A percentile compares a stretch with the other conserved stretches of the same genome.
Conservation (phyloP, 306 rosid genomes). For the Quercus bicolor region DNA sequence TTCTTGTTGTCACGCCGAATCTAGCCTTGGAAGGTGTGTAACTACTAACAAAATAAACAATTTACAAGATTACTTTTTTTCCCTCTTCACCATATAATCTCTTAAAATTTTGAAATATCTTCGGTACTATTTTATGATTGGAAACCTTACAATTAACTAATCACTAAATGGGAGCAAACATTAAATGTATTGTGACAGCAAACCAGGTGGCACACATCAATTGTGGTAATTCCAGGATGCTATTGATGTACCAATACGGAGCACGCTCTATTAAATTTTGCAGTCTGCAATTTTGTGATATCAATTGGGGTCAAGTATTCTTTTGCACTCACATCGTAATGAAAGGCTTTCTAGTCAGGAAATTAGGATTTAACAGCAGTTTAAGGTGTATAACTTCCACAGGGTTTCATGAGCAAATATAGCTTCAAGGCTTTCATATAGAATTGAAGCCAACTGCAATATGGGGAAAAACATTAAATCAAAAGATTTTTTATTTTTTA, state of each 20-base stretch:
- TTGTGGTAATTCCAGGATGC: constrained; percentile 94
- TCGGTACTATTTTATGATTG: too few species aligned
- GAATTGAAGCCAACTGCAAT: neutral
- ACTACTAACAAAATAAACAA: neutral
- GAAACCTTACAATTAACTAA: too few species aligned
- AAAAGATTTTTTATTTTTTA: too few species aligned
- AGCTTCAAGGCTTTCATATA: neutral
- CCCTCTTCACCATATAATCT: neutral
- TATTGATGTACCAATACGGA: constrained; percentile 89
- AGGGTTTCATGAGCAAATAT: neutral
- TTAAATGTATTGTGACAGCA: constrained; percentile 53
- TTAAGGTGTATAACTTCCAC: neutral
- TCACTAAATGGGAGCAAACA: neutral
- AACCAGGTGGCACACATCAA: constrained; percentile 95
- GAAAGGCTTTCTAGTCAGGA: too few species aligned
- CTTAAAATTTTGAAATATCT: too few species aligned
- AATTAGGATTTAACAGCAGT: neutral
- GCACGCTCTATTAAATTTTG: constrained; percentile 90
- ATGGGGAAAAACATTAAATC: too few species aligned
- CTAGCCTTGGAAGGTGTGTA: constrained; percentile 86
- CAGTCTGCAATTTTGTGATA: constrained; percentile 96
- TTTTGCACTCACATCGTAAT: neutral
- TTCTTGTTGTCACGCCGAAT: constrained; percentile 97
- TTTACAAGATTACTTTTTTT: neutral
- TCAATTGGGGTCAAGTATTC: constrained; percentile 78